phyloP scores from a whole-genome alignment of 805 yeast species.

The Candida oleophila region DNA sequence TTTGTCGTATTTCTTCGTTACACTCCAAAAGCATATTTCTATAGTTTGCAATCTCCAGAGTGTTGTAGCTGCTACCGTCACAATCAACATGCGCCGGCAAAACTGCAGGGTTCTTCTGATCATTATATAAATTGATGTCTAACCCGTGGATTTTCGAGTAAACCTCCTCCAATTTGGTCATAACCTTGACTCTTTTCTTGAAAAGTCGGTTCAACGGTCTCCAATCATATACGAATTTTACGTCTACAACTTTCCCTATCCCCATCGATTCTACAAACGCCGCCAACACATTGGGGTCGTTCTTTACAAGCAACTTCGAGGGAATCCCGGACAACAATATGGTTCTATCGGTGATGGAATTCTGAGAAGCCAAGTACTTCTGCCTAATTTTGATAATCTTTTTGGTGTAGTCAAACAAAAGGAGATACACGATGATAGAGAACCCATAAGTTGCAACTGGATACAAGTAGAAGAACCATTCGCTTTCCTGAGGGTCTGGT shows the following conservation, averaged over 20 bases:
- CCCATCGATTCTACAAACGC: constrained; percentile 53
- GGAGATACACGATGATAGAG: constrained; percentile 46
- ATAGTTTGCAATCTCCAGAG: constrained; percentile 18
- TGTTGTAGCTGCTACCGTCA: constrained; percentile 3
- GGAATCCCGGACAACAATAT: constrained; percentile 58
- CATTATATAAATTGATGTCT: constrained; percentile 38
- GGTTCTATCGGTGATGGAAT: constrained; percentile 60
- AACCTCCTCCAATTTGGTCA: constrained; percentile 37
- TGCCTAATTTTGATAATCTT: constrained; percentile 53
- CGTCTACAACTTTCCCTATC: constrained; percentile 53
- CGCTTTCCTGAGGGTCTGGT: constrained; percentile 4
- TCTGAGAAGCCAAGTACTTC: constrained; percentile 56
- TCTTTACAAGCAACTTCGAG: constrained; percentile 29
- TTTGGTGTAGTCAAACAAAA: constrained; percentile 46
- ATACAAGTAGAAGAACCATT: constrained; percentile 47
- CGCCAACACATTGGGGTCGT: constrained; percentile 43
- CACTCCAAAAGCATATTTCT: constrained; percentile 32
- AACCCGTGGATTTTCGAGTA: constrained; percentile 45
- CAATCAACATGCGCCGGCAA: constrained; percentile 15
- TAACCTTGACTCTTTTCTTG: constrained; percentile 26
- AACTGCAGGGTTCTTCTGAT: constrained; percentile 32
- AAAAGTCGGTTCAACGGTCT: constrained; percentile 40
- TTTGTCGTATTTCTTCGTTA: constrained; percentile 37
- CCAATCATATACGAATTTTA: constrained; percentile 49
- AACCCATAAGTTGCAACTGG: constrained; percentile 57